Evolutionary conservation across 331 rosid species (phyloP).

Genomic region (Ulmus americana): DNA sequence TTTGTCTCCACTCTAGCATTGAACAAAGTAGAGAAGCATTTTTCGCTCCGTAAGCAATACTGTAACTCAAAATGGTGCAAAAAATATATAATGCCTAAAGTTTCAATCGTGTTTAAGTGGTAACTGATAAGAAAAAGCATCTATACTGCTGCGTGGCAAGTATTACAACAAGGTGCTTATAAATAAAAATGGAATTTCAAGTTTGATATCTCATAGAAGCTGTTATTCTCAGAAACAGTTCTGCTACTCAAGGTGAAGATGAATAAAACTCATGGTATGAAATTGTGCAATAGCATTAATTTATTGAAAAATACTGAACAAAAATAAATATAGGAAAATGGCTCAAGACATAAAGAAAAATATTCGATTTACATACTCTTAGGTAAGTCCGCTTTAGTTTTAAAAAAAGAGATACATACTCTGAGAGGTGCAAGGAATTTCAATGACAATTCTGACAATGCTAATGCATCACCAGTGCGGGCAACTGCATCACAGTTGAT

Average conservation of each 20-base stretch:
- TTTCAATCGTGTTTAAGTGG: background rate
- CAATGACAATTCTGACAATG: slow-evolving; percentile 63
- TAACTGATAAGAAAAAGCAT: background rate
- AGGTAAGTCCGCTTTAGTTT: background rate
- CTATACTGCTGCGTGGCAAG: background rate
- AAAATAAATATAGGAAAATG: background rate
- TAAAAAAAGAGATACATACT: slow-evolving; percentile 39
- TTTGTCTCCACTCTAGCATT: slow-evolving; percentile 63
- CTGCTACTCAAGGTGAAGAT: background rate
- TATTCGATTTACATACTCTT: background rate
- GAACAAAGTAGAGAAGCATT: background rate
- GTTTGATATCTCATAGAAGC: background rate
- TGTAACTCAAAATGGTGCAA: background rate
- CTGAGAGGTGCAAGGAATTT: slow-evolving; percentile 78
- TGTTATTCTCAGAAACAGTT: background rate
- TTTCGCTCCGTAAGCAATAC: background rate
- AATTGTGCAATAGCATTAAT: background rate
- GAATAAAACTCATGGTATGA: background rate
- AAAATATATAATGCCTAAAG: background rate
- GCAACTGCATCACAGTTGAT: slow-evolving; percentile 61
- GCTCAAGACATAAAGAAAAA: background rate
- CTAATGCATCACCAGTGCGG: slow-evolving; percentile 60
- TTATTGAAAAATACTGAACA: background rate
- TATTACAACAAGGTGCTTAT: background rate
- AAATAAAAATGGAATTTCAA: background rate